Evolutionary conservation across 805 yeast genomes (phyloP).

Genomic region (Yamadazyma olivae): DNA sequence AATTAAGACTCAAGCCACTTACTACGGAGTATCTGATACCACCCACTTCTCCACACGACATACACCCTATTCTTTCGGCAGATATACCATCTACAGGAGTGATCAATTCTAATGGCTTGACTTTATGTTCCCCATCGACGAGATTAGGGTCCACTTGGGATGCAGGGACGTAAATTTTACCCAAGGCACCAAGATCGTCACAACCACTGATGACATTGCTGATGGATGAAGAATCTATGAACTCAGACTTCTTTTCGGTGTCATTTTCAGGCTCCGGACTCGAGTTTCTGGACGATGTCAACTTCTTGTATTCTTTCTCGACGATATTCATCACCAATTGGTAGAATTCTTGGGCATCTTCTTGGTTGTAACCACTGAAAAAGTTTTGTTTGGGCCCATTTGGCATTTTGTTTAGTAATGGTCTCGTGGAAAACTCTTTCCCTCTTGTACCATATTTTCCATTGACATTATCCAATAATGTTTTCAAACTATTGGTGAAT

Average conservation of each 20-base stretch:
- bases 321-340: constrained; percentile 69
- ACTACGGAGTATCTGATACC: constrained; percentile 82
- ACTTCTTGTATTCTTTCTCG: constrained; percentile 52
- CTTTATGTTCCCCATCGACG: constrained; percentile 39
- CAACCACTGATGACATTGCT: constrained; percentile 33
- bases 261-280: constrained; percentile 21
- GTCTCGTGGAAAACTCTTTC: constrained; percentile 60
- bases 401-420: constrained; percentile 63
- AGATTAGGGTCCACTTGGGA: constrained; percentile 73
- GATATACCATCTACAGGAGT: constrained; percentile 92
- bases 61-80: constrained; percentile 88
- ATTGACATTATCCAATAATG: constrained; percentile 55
- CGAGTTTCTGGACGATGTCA: constrained; percentile 16
- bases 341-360: constrained; percentile 95
- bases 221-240: constrained; percentile 19
- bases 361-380: constrained; percentile 84
- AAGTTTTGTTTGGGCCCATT: constrained; percentile 77
- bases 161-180: constrained; percentile 69
- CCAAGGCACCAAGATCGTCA: constrained; percentile 53
- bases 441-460: constrained; percentile 50
- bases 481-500: constrained; percentile 54
- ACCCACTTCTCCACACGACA: constrained; percentile 89
- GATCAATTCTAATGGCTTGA: constrained; percentile 53
- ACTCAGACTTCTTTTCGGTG: constrained; percentile 9
- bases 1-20: constrained; percentile 68